These are phyloP conservation scores for Biscogniauxia sp. DNA, from an alignment of 2,329 filamentous ascomycete species.

Conservation along the genomic window DNA sequence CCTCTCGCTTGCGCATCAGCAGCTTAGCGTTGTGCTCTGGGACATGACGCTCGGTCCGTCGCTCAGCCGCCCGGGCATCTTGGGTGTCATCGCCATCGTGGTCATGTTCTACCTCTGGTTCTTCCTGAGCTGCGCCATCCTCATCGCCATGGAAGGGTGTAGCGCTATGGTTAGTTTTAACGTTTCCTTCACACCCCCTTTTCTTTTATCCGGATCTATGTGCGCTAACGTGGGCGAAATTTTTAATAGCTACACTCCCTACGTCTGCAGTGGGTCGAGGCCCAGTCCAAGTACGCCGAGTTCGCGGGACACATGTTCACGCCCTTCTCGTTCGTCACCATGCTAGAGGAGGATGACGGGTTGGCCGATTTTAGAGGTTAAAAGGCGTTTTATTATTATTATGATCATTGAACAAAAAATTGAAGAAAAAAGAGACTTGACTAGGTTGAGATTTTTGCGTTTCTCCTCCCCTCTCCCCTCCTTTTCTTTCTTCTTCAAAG, in stretches of 20 bases:
- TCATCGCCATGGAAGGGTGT: slow-evolving; percentile 81
- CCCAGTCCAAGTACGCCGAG: slow-evolving; percentile 83
- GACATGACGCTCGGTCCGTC: slow-evolving; percentile 86
- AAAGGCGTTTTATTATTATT: not conserved
- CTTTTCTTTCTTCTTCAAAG: too few relatives aligned
- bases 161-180: slow-evolving; percentile 61
- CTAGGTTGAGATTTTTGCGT: too few relatives aligned
- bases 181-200: too few relatives aligned
- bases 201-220: not conserved
- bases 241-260: slow-evolving; percentile 62
- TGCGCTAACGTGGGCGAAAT: slow-evolving; percentile 12
- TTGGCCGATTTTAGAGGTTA: slow-evolving; percentile 37
- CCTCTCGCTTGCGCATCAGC: slow-evolving; percentile 93
- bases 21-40: slow-evolving; percentile 95
- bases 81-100: slow-evolving; percentile 78
- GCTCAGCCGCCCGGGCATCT: slow-evolving; percentile 62
- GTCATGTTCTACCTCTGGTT: slow-evolving; percentile 89
- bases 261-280: slow-evolving; percentile 79
- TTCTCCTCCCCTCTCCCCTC: too few relatives aligned
- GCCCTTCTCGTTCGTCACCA: slow-evolving; percentile 71
- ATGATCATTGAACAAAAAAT: too few relatives aligned
- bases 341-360: slow-evolving; percentile 67
- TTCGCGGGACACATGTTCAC: slow-evolving; percentile 75
- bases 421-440: too few relatives aligned
- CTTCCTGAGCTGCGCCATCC: slow-evolving; percentile 70